Percentiles rank a stretch among this genome's conserved stretches.
phyloP scores from a whole-genome alignment of 1,139 yeast genomes.

The Geotrichum carabidarum region DNA sequence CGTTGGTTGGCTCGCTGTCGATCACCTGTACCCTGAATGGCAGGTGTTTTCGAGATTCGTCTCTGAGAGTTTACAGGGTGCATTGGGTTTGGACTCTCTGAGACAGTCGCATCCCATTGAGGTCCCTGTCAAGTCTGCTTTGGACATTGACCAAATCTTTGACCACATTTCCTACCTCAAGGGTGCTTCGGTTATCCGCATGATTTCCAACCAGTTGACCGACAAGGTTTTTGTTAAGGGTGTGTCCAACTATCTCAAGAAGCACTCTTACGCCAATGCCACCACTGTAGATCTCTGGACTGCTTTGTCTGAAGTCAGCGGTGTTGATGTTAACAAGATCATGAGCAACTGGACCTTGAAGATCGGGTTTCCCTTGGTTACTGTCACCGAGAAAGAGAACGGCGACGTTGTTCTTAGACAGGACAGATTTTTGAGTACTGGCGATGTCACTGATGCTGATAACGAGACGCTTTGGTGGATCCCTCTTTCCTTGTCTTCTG shows the following conservation, averaged over 20 bases:
- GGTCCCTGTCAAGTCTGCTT: conserved; percentile 67
- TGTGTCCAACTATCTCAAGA: conserved; percentile 59
- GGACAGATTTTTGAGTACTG: conserved; percentile 71
- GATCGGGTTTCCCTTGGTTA: conserved; percentile 60
- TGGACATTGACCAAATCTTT: conserved; percentile 72
- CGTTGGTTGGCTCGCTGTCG: conserved; percentile 67
- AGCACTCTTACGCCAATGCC: conserved; percentile 54
- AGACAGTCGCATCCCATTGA: conserved; percentile 76
- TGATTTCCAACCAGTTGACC: conserved; percentile 67
- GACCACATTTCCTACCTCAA: conserved; percentile 72
- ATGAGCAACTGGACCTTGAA: conserved; percentile 61
- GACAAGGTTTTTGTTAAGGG: conserved; percentile 62
- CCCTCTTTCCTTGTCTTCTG: conserved; percentile 50
- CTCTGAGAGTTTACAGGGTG: conserved; percentile 57
- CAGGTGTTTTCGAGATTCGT: conserved; percentile 61
- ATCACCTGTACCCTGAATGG: conserved; percentile 67
- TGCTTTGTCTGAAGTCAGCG: conserved; percentile 52
- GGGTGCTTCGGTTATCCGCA: conserved; percentile 69
- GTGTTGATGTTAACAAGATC: conserved; percentile 49
- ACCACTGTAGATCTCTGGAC: conserved; percentile 57
- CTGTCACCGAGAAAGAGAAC: conserved; percentile 40
- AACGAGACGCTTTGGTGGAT: conserved; percentile 76
- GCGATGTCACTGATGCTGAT: conserved; percentile 70
- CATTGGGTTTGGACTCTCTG: conserved; percentile 60
- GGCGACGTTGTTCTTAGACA: conserved; percentile 44